Conservation (phyloP, 495 filamentous ascomycete genomes). For the Polyplosphaeria fusca region DNA sequence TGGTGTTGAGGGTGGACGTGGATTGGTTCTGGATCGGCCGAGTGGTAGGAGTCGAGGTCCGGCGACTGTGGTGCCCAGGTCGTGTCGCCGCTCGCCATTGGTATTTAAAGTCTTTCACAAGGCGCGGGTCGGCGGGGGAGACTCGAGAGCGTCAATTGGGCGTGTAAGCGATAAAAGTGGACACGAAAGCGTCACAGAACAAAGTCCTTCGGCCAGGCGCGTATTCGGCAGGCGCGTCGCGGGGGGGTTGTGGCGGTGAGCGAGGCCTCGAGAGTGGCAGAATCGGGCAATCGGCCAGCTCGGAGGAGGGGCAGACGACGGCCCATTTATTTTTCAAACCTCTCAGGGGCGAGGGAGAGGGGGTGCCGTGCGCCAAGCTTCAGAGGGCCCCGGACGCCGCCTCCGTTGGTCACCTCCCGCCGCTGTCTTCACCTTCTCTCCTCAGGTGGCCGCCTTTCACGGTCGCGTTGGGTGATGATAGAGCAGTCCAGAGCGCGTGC, state of each 20-base stretch:
- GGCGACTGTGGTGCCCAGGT: constrained; percentile 39
- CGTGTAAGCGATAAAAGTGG: constrained; percentile 1
- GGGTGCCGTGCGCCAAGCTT: too few relatives aligned
- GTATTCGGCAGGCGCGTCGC: not conserved
- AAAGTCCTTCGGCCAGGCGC: too few relatives aligned
- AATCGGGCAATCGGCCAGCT: not conserved
- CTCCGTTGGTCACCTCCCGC: too few relatives aligned
- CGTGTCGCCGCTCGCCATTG: constrained; percentile 34
- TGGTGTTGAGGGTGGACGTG: constrained; percentile 37
- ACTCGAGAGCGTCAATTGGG: not conserved
- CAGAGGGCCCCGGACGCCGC: too few relatives aligned
- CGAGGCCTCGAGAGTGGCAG: not conserved
- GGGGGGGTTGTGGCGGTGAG: not conserved
- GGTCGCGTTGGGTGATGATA: constrained; percentile 34
- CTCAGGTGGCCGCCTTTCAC: too few relatives aligned
- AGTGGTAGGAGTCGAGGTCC: constrained; percentile 35
- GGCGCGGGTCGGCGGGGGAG: not conserved
- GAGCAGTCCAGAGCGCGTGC: constrained; percentile 20
- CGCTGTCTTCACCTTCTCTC: too few relatives aligned
- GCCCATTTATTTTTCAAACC: too few relatives aligned
- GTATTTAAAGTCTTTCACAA: not conserved
- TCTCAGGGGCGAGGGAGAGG: too few relatives aligned
- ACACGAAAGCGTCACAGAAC: too few relatives aligned
- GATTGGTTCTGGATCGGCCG: constrained; percentile 7
- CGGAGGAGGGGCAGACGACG: too few relatives aligned